Percentiles rank a stretch among this genome's conserved stretches.
phyloP scores from a whole-genome alignment of 495 filamentous ascomycete species.

The Tuber indicum region DNA sequence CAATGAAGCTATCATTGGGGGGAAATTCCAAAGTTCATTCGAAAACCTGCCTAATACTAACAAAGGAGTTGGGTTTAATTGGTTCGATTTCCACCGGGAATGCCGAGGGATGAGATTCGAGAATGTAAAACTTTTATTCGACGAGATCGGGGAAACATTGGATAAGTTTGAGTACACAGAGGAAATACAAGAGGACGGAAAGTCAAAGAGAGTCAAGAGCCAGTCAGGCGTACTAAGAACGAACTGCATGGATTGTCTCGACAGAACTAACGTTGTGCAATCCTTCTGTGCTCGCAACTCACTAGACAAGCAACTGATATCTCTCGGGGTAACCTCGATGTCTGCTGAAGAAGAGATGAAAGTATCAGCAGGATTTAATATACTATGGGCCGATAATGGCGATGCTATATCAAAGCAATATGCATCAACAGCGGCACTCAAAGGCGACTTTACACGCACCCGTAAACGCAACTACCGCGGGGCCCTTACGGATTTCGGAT shows the following conservation, averaged over 20 bases:
- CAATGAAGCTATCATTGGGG: conserved; percentile 68
- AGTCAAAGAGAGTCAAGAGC: conserved; percentile 31
- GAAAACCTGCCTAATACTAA: conserved; percentile 53
- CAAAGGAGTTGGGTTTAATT: conserved; percentile 62
- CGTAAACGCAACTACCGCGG: conserved; percentile 85
- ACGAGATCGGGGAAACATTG: conserved; percentile 58
- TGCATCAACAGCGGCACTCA: conserved; percentile 84
- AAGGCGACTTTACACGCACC: conserved; percentile 91
- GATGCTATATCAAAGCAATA: conserved; percentile 69
- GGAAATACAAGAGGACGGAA: conserved; percentile 48
- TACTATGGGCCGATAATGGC: conserved; percentile 90
- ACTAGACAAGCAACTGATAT: conserved; percentile 66
- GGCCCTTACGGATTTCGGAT: conserved; percentile 82
- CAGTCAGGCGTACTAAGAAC: conserved; percentile 76
- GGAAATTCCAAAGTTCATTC: conserved; percentile 61
- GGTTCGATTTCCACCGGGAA: conserved; percentile 90
- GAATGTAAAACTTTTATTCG: conserved; percentile 72
- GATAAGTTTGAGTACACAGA: conserved; percentile 60
- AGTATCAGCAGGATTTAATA: conserved; percentile 79
- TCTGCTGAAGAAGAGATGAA: conserved; percentile 53
- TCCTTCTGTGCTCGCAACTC: conserved; percentile 72
- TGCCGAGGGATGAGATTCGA: conserved; percentile 97
- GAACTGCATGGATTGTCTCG: conserved; percentile 97
- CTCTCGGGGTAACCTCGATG: conserved; percentile 65
- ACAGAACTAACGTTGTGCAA: conserved; percentile 89